A percentile compares a stretch with the other conserved stretches of the same genome.
These are phyloP conservation scores for Penicillium paradoxum DNA, from an alignment of 495 filamentous ascomycete genomes.

Conservation along the genomic window DNA sequence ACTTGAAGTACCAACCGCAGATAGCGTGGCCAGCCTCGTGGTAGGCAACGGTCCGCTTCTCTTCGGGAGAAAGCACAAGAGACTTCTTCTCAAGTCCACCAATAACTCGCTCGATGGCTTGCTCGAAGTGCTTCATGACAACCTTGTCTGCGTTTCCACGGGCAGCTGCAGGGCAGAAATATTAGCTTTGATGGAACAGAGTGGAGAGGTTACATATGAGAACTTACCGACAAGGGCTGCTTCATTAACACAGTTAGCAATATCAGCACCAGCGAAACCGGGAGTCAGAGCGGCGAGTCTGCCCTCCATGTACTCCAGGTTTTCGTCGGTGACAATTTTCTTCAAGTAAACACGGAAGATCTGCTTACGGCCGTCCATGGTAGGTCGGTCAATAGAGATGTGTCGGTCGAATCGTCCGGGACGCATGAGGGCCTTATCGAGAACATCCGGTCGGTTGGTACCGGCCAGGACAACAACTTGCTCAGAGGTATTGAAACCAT, in stretches of 20 bases:
- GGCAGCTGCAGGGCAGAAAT: constrained; percentile 57
- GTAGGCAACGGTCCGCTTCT: constrained; percentile 94
- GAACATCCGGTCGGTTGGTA: constrained; percentile 89
- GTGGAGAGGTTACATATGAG: neutral
- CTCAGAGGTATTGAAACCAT: constrained; percentile 96
- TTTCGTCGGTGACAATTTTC: constrained; percentile 87
- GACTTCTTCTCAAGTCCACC: constrained; percentile 96
- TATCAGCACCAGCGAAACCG: constrained; percentile 94
- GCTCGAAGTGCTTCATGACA: constrained; percentile 86
- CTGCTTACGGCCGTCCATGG: constrained; percentile 93
- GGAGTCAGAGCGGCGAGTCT: constrained; percentile 87
- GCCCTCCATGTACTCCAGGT: constrained; percentile 80
- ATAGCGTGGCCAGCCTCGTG: constrained; percentile 98
- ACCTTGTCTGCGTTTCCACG: constrained; percentile 71
- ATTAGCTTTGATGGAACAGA: constrained; percentile 19
- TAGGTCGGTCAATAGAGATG: constrained; percentile 87
- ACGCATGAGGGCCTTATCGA: constrained; percentile 93
- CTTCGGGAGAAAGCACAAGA: constrained; percentile 81
- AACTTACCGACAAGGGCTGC: constrained; percentile 90
- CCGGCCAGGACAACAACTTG: constrained; percentile 98
- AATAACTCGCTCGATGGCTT: constrained; percentile 94
- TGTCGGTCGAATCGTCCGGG: constrained; percentile 96
- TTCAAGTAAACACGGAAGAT: constrained; percentile 91
- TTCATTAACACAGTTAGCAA: constrained; percentile 97
- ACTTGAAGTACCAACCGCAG: constrained; percentile 97